These are phyloP conservation scores for Fusarium neocosmosporiellum DNA, from an alignment of 2,329 filamentous ascomycete species.

Conservation along the genomic window DNA sequence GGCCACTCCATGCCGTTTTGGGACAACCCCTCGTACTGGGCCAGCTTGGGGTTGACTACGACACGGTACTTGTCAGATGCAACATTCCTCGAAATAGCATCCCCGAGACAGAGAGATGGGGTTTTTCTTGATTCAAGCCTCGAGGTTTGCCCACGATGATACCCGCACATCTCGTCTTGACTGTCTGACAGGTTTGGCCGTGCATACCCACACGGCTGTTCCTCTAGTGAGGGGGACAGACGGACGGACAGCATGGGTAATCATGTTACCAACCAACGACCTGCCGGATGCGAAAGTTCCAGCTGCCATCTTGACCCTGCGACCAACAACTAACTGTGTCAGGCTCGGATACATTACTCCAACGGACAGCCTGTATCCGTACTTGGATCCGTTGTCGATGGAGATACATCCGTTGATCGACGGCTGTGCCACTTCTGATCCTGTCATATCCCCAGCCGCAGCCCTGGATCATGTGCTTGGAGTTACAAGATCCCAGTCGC, in stretches of 20 bases:
- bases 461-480: slow-evolving; percentile 20
- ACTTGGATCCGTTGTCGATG: slow-evolving; percentile 1
- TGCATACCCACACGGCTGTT: background rate
- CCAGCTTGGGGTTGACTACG: slow-evolving; percentile 20
- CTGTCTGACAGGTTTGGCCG: background rate
- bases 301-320: slow-evolving; percentile 10
- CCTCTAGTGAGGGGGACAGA: background rate
- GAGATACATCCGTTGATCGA: slow-evolving; percentile 29
- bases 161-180: background rate
- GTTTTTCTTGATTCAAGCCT: background rate
- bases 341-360: slow-evolving; percentile 7
- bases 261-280: slow-evolving; percentile 17
- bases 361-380: slow-evolving; percentile 7
- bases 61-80: slow-evolving; percentile 17
- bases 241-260: background rate
- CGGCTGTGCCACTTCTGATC: slow-evolving; percentile 24
- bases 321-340: slow-evolving; percentile 6
- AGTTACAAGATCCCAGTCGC: slow-evolving; percentile 8
- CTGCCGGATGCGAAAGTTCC: slow-evolving; percentile 24
- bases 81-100: slow-evolving; percentile 11
- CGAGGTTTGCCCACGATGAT: background rate
- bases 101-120: slow-evolving; percentile 3
- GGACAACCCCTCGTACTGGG: slow-evolving; percentile 10
- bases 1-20: slow-evolving; percentile 23
- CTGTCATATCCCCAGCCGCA: slow-evolving; percentile 8